Percentiles rank a stretch among this genome's conserved stretches.
Evolutionary conservation across 2,329 filamentous ascomycete species (phyloP).

Genomic region (Zymoseptoria tritici): DNA sequence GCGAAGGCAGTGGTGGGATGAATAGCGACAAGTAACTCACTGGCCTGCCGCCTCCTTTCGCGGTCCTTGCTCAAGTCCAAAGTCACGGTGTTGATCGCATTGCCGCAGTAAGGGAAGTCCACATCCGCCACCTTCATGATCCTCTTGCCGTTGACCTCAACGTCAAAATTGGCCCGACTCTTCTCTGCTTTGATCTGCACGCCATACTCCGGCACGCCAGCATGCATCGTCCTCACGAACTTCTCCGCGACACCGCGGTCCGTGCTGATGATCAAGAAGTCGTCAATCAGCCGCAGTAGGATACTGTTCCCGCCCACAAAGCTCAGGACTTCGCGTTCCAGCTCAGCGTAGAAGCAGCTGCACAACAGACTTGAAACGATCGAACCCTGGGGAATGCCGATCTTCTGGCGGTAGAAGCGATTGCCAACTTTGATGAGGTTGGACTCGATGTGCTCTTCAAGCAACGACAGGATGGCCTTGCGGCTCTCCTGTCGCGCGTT

Average conservation of each 20-base stretch:
- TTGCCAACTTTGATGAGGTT: constrained; percentile 87
- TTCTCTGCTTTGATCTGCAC: constrained; percentile 70
- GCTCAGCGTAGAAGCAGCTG: constrained; percentile 90
- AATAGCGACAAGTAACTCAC: constrained; percentile 36
- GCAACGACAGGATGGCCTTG: constrained; percentile 57
- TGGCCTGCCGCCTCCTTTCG: constrained; percentile 43
- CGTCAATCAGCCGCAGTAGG: constrained; percentile 78
- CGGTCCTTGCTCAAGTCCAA: constrained; percentile 67
- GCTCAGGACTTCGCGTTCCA: constrained; percentile 61
- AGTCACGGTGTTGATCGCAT: constrained; percentile 64
- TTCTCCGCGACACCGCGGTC: constrained; percentile 56
- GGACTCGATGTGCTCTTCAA: constrained; percentile 70
- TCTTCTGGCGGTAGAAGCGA: constrained; percentile 77
- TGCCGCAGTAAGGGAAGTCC: constrained; percentile 85
- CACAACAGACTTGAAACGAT: constrained; percentile 80
- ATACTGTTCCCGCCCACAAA: constrained; percentile 59
- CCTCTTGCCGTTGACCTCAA: constrained; percentile 46
- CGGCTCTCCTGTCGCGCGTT: constrained; percentile 51
- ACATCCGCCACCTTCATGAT: constrained; percentile 41
- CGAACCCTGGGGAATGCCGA: constrained; percentile 89
- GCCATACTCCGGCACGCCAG: constrained; percentile 70
- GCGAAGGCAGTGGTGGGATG: constrained; percentile 8
- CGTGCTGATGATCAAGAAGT: constrained; percentile 82
- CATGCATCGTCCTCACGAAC: constrained; percentile 76
- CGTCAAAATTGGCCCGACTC: constrained; percentile 76